A percentile compares a stretch with the other conserved stretches of the same genome.
Evolutionary conservation across 148 eudicot genomes (phyloP).

Genomic region (Rhododendron mucronatum): DNA sequence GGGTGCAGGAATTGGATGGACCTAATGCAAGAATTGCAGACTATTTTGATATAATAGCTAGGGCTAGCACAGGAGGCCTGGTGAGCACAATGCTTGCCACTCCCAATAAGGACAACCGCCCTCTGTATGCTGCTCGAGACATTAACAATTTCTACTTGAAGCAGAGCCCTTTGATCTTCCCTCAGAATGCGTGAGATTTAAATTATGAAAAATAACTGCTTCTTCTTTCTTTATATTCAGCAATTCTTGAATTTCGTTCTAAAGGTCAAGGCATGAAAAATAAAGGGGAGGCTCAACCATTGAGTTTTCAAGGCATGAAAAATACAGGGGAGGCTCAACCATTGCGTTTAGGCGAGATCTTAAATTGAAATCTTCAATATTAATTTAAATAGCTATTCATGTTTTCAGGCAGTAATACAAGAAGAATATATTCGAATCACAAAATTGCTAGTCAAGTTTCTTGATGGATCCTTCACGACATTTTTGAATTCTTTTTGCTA

Average conservation of each 20-base stretch:
- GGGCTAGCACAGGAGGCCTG: constrained; percentile 44
- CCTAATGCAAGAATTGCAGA: constrained; percentile 27
- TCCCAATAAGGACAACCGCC: constrained; percentile 26
- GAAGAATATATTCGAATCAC: no score
- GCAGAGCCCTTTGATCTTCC: constrained; percentile 32
- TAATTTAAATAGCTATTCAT: no score
- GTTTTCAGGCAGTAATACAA: no score
- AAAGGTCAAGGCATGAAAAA: neutral
- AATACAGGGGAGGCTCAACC: neutral
- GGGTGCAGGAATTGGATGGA: constrained; percentile 33
- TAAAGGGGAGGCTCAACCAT: neutral
- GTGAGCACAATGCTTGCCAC: constrained; percentile 35
- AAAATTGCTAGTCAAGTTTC: no score
- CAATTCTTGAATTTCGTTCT: neutral
- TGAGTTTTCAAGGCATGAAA: neutral
- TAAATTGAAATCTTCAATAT: no score
- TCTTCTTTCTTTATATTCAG: neutral
- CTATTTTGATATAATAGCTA: constrained; percentile 43
- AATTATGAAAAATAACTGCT: neutral
- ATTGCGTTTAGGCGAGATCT: neutral
- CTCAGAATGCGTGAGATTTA: constrained; percentile 20
- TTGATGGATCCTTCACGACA: no score
- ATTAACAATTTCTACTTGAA: constrained; percentile 25
- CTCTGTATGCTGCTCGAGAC: constrained; percentile 33
- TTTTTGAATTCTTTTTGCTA: no score